These are phyloP conservation scores for Botrytis tulipae DNA, from an alignment of 2,329 filamentous ascomycete genomes.

Conservation along the genomic window DNA sequence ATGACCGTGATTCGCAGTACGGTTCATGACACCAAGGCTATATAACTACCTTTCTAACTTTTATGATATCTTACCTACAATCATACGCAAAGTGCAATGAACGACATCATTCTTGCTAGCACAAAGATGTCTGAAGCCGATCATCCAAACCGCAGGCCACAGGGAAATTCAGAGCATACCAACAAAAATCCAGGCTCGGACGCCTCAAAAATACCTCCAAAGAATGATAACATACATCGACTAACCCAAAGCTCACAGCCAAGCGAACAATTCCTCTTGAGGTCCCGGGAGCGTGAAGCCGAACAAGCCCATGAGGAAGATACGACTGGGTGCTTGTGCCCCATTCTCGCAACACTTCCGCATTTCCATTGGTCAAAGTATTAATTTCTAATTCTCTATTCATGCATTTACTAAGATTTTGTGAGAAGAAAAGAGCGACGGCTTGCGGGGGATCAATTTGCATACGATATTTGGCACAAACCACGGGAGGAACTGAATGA, in stretches of 20 bases:
- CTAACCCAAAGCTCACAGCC: not conserved
- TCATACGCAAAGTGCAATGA: not conserved
- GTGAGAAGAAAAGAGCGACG: not conserved
- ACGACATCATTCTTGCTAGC: no score
- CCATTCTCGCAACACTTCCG: not conserved
- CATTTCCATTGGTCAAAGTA: slow-evolving; percentile 7
- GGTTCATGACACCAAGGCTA: not conserved
- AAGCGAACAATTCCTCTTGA: not conserved
- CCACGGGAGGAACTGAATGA: slow-evolving; percentile 16
- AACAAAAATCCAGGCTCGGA: not conserved
- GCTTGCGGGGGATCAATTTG: slow-evolving; percentile 15
- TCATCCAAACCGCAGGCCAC: not conserved
- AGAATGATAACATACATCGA: not conserved
- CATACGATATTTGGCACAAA: slow-evolving; percentile 8
- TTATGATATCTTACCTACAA: not conserved
- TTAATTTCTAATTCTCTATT: not conserved
- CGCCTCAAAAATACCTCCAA: not conserved
- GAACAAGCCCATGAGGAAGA: not conserved
- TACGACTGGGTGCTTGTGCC: not conserved
- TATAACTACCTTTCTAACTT: not conserved
- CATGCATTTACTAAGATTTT: slow-evolving; percentile 1
- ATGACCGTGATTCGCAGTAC: not conserved
- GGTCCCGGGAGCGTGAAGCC: not conserved
- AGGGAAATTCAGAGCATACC: not conserved
- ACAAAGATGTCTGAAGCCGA: not conserved